Conservation (phyloP, 176 grass and related monocot genomes). For the Oryza rufipogon region DNA sequence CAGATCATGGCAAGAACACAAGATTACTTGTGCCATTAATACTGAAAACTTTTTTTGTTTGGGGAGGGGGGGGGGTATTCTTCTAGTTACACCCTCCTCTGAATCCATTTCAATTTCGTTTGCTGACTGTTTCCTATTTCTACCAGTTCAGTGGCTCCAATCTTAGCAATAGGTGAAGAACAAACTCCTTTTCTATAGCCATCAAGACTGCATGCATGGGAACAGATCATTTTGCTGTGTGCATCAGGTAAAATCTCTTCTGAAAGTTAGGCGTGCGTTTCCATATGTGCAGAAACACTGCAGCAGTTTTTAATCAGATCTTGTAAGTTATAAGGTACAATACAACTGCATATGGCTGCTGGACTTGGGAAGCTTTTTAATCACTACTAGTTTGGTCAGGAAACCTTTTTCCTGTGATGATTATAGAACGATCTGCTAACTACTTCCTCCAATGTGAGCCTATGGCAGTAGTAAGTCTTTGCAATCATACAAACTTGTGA, state of each 20-base stretch:
- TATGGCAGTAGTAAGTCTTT: slow-evolving; percentile 22
- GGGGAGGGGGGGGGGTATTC: too few species aligned
- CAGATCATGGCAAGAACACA: neutral
- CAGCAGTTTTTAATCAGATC: slow-evolving; percentile 33
- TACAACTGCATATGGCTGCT: slow-evolving; percentile 37
- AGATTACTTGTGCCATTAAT: neutral
- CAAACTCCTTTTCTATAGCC: neutral
- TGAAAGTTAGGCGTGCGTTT: slow-evolving; percentile 42
- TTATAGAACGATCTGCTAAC: slow-evolving; percentile 44
- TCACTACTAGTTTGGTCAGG: slow-evolving; percentile 28
- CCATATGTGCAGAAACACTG: slow-evolving; percentile 40
- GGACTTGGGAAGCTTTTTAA: slow-evolving; percentile 15
- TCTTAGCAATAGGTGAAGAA: slow-evolving; percentile 30
- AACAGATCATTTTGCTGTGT: slow-evolving; percentile 5
- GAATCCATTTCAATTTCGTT: neutral
- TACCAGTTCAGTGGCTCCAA: slow-evolving; percentile 27
- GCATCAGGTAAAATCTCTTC: slow-evolving; percentile 36
- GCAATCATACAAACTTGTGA: slow-evolving; percentile 55
- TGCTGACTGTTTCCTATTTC: slow-evolving; percentile 16
- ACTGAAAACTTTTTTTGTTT: too few species aligned
- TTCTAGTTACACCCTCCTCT: neutral
- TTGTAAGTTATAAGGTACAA: slow-evolving; percentile 30
- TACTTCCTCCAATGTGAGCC: slow-evolving; percentile 37
- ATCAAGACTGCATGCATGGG: slow-evolving; percentile 36
- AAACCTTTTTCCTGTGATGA: slow-evolving; percentile 53